A percentile compares a stretch with the other conserved stretches of the same genome.
These are phyloP conservation scores for Pezicula carpinea DNA, from an alignment of 2,329 filamentous ascomycete genomes.

Conservation along the genomic window DNA sequence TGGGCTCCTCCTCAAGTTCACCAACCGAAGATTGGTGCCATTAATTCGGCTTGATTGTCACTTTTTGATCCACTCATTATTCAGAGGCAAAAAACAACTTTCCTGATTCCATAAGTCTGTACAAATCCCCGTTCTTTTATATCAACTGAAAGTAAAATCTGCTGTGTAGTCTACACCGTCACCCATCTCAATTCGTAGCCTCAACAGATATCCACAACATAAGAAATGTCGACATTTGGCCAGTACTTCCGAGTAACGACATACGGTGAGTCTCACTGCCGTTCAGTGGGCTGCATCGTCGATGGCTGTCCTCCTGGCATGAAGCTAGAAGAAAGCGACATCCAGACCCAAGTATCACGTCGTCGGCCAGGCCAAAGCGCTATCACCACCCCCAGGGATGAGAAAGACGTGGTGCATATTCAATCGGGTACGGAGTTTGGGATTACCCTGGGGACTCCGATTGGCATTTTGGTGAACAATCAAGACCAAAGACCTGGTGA, in stretches of 20 bases:
- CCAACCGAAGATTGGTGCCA: too few species aligned
- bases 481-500: constrained; percentile 91
- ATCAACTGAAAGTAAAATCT: too few species aligned
- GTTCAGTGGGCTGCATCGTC: constrained; percentile 89
- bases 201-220: too few species aligned
- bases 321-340: constrained; percentile 76
- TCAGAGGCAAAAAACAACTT: too few species aligned
- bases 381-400: constrained; percentile 90
- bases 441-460: constrained; percentile 84
- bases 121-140: too few species aligned
- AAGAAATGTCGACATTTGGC: constrained; percentile 88
- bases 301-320: constrained; percentile 89
- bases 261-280: constrained; percentile 82
- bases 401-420: constrained; percentile 88
- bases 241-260: constrained; percentile 77
- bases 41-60: too few species aligned
- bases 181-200: too few species aligned
- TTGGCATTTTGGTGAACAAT: constrained; percentile 81
- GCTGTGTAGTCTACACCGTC: too few species aligned
- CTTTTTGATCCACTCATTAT: too few species aligned
- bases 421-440: constrained; percentile 91
- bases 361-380: constrained; percentile 83
- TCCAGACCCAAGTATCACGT: constrained; percentile 92
- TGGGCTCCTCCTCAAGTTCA: too few species aligned
- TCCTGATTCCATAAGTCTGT: too few species aligned